A percentile compares a stretch with the other conserved stretches of the same genome.
phyloP scores from a whole-genome alignment of 2,329 filamentous ascomycete genomes.

The Venturia nashicola region DNA sequence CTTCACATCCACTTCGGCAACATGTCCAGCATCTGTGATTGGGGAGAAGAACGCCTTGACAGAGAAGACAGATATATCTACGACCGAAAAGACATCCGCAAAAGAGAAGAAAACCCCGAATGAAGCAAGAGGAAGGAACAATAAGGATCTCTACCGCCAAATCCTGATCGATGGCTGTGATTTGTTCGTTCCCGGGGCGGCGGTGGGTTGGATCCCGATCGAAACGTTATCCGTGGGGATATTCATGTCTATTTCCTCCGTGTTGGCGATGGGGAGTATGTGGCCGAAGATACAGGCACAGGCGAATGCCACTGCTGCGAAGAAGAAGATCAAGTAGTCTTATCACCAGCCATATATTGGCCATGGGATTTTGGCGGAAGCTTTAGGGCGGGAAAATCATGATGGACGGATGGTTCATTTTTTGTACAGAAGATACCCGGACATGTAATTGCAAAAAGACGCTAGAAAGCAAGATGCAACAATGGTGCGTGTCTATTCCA shows the following conservation, averaged over 20 bases:
- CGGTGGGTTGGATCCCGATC: slow-evolving; percentile 48
- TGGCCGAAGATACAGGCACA: slow-evolving; percentile 33
- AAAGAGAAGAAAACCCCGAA: not conserved
- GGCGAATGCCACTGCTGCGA: not conserved
- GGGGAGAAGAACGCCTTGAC: not conserved
- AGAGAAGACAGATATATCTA: not conserved
- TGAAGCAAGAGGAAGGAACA: not conserved
- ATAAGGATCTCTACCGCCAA: slow-evolving; percentile 23
- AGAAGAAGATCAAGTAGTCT: not conserved
- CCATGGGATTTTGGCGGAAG: no score
- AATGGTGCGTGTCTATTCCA: slow-evolving; percentile 31
- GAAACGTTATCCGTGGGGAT: slow-evolving; percentile 41
- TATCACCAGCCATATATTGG: not conserved
- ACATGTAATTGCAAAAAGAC: not conserved
- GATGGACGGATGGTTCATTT: not conserved
- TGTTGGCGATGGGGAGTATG: slow-evolving; percentile 47
- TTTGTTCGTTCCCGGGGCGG: slow-evolving; percentile 46
- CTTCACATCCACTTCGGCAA: not conserved
- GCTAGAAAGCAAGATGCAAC: not conserved
- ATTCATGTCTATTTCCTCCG: slow-evolving; percentile 48
- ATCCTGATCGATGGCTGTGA: slow-evolving; percentile 49
- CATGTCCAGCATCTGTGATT: not conserved
- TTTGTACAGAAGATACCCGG: not conserved
- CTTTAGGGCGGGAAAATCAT: no score
- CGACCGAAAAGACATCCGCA: no score